Evolutionary conservation across 1,284 basidiomycete species (phyloP).

Genomic region (Ceratobasidium sp.): DNA sequence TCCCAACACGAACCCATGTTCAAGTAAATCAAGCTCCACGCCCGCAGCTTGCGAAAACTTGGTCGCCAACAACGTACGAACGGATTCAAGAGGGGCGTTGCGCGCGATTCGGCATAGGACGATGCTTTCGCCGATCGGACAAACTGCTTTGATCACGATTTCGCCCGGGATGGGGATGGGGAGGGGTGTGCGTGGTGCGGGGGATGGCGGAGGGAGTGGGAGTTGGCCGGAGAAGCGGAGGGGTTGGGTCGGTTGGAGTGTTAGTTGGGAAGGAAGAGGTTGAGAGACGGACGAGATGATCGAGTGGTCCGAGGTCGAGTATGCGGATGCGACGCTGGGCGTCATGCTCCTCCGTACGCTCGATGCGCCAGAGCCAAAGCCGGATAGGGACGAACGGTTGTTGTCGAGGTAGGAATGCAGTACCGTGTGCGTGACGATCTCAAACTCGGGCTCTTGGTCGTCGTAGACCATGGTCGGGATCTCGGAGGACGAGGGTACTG

Average conservation of each 20-base stretch:
- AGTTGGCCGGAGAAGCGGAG: not conserved
- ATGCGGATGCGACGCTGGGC: conserved; percentile 29
- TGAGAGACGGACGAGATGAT: not conserved
- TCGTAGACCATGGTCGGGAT: conserved; percentile 34
- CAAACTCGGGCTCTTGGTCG: conserved; percentile 40
- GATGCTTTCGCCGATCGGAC: conserved; percentile 38
- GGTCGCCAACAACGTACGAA: conserved; percentile 9
- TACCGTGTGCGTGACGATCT: conserved; percentile 36
- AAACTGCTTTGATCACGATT: conserved; percentile 33
- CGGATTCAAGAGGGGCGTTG: conserved; percentile 19
- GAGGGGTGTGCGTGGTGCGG: conserved; percentile 25
- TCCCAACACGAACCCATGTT: conserved; percentile 37
- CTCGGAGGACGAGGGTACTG: not conserved
- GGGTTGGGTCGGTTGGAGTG: not conserved
- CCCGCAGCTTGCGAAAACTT: conserved; percentile 39
- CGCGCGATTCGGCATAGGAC: conserved; percentile 28
- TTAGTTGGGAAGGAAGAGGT: not conserved
- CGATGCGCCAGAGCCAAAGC: conserved; percentile 22
- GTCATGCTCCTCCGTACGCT: conserved; percentile 39
- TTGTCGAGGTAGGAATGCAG: conserved; percentile 30
- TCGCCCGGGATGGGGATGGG: conserved; percentile 8
- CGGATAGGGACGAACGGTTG: conserved; percentile 13
- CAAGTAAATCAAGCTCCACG: conserved; percentile 30
- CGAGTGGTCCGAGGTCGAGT: conserved; percentile 27
- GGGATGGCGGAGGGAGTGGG: conserved; percentile 22